These are phyloP conservation scores for Fusarium udum DNA, from an alignment of 2,329 filamentous ascomycete genomes.

Conservation along the genomic window DNA sequence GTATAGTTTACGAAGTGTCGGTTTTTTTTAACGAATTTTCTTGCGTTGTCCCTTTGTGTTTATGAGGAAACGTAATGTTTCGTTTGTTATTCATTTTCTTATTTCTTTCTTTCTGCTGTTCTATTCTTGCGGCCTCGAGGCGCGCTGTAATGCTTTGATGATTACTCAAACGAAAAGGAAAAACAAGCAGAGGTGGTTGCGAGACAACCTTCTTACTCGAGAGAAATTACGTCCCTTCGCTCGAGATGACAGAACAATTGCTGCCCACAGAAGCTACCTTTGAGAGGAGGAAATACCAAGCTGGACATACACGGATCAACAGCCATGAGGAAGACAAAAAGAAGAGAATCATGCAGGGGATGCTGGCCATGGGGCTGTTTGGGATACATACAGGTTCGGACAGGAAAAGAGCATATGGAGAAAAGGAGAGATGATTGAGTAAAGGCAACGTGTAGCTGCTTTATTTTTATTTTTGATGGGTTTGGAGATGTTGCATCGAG, in stretches of 20 bases:
- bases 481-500: slow-evolving; percentile 24
- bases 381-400: slow-evolving; percentile 39
- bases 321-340: slow-evolving; percentile 25
- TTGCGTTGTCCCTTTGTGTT: slow-evolving; percentile 43
- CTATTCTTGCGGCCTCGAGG: slow-evolving; percentile 28
- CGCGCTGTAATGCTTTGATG: slow-evolving; percentile 42
- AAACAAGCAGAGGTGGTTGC: slow-evolving; percentile 7
- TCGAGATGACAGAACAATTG: slow-evolving; percentile 12
- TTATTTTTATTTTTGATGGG: slow-evolving; percentile 3
- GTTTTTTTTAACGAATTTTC: slow-evolving; percentile 39
- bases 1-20: slow-evolving; percentile 35
- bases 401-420: slow-evolving; percentile 27
- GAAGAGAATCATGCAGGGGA: slow-evolving; percentile 17
- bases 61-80: slow-evolving; percentile 42
- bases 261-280: slow-evolving; percentile 7
- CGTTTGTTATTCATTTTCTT: slow-evolving; percentile 26
- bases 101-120: slow-evolving; percentile 31
- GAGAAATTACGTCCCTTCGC: slow-evolving; percentile 36
- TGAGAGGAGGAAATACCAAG: slow-evolving; percentile 26
- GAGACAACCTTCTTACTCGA: slow-evolving; percentile 18
- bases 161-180: slow-evolving; percentile 24
- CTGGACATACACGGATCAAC: slow-evolving; percentile 28
- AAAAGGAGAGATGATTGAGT: slow-evolving; percentile 29
- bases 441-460: slow-evolving; percentile 7
- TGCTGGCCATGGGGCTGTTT: slow-evolving; percentile 14